phyloP scores from a whole-genome alignment of 1,139 yeast species.

The Nakaseomyces delphensis region DNA sequence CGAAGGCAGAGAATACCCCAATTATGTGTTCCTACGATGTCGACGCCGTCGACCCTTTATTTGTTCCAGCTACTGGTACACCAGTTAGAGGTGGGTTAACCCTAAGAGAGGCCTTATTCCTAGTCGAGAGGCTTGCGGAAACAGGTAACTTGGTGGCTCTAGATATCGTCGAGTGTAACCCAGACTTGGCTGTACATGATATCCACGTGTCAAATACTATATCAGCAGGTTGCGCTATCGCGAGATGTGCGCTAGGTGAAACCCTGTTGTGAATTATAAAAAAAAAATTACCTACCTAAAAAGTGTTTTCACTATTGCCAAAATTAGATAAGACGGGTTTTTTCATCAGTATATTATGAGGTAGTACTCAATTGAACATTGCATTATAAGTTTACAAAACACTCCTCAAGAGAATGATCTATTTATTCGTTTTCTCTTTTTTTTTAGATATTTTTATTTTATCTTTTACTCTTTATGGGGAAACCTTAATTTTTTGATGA shows the following conservation, averaged over 20 bases:
- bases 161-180: conserved; percentile 93
- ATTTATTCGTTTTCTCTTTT: too few relatives aligned
- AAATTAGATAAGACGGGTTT: too few relatives aligned
- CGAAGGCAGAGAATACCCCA: conserved; percentile 65
- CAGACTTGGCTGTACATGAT: conserved; percentile 73
- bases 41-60: conserved; percentile 91
- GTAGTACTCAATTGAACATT: too few relatives aligned
- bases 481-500: too few relatives aligned
- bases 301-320: too few relatives aligned
- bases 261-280: conserved; percentile 47
- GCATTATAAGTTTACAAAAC: too few relatives aligned
- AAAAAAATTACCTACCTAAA: too few relatives aligned
- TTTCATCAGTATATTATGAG: too few relatives aligned
- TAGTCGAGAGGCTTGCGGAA: conserved; percentile 87
- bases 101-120: conserved; percentile 84
- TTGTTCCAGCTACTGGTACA: conserved; percentile 95
- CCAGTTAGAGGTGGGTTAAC: conserved; percentile 96
- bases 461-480: too few relatives aligned
- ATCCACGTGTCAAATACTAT: conserved; percentile 76
- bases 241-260: conserved; percentile 92
- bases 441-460: too few relatives aligned
- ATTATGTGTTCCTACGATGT: conserved; percentile 91
- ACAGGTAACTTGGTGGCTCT: conserved; percentile 78
- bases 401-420: too few relatives aligned
- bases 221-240: conserved; percentile 81